phyloP scores from a whole-genome alignment of 2,329 filamentous ascomycete species.

The Chaetomium globosum region DNA sequence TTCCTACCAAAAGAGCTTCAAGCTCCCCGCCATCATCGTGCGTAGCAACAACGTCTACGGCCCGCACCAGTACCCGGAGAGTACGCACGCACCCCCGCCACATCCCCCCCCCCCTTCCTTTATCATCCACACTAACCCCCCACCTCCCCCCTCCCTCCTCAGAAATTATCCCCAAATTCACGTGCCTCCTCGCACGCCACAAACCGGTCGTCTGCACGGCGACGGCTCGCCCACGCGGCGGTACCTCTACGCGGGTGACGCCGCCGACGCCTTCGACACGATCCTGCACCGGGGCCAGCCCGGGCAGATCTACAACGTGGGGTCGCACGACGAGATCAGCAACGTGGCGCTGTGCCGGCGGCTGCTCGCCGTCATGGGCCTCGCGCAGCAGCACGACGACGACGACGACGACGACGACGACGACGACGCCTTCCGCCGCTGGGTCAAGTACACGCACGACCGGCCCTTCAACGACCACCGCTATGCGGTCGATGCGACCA shows the following conservation, averaged over 20 bases:
- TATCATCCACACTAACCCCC: neutral
- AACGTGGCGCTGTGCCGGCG: constrained; percentile 69
- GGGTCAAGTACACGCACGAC: constrained; percentile 75
- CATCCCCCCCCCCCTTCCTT: constrained; percentile 5
- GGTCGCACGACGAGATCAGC: constrained; percentile 75
- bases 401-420: neutral
- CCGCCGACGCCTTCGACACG: constrained; percentile 79
- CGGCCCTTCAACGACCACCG: constrained; percentile 76
- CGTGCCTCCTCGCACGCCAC: constrained; percentile 67
- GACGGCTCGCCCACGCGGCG: constrained; percentile 73
- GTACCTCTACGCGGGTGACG: constrained; percentile 78
- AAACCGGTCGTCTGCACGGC: constrained; percentile 74
- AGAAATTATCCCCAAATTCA: constrained; percentile 86
- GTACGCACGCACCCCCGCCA: constrained; percentile 54
- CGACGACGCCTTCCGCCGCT: constrained; percentile 50
- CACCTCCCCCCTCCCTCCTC: constrained; percentile 42
- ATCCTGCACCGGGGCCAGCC: constrained; percentile 76
- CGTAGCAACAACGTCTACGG: constrained; percentile 85
- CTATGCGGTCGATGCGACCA: constrained; percentile 71
- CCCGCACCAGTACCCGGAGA: constrained; percentile 81
- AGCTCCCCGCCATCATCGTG: constrained; percentile 76
- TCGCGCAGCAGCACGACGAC: constrained; percentile 38
- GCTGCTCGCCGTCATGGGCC: constrained; percentile 64
- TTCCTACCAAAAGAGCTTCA: constrained; percentile 83
- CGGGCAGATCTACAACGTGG: constrained; percentile 81